Evolutionary conservation across 805 yeast species (phyloP), one percentile per base, ranked within the genome.

Genomic region (Kazachstania africana): DNA sequence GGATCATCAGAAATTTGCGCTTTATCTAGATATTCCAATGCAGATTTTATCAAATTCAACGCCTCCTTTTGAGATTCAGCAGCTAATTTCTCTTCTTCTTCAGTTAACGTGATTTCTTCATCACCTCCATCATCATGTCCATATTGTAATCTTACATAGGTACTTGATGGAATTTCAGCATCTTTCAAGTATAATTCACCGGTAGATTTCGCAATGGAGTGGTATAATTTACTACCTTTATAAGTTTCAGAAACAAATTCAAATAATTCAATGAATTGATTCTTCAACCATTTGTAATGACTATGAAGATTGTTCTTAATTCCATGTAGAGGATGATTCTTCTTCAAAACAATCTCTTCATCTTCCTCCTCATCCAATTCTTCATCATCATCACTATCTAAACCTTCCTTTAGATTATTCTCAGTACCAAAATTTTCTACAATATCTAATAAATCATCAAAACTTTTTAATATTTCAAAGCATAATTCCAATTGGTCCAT

Each of bases 1-100:
- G 94, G 93, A 25, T 78, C 83, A 28, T 76, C 81, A 13, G 72
- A 75, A 31, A 73, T 73, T 50, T 76, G 71, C 0, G 85, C 78
- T 33, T 62, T 57, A 33, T 62, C 55, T 33, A 85, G 60, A 45
- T 70, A 70, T 24, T 62, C 58, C 16, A 80, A 60, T 0, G 93
- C 93, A 13, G 54, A 57, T 8, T 52, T 43, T 8, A 75, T 68
- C 22, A 65, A 53, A 2, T 60, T 55, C 24, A 67, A 57, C 1
- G 82, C 73, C 26, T 62, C 61, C 15, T 48, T 43, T 36, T 68
- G 75, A 0, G 80, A 71, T n/a, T 60, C 10, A 8, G 22, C 53
- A 19, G 60, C 50, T 12, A 44, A 40, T 6, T 12, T 12, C 10
- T 28, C 31, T 21, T 38, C 40, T 6, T 46, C 34, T 16, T 44